Base-by-base conservation (phyloP, 768 basidiomycete genomes). In the Phanerodontia chrysosporium region DNA sequence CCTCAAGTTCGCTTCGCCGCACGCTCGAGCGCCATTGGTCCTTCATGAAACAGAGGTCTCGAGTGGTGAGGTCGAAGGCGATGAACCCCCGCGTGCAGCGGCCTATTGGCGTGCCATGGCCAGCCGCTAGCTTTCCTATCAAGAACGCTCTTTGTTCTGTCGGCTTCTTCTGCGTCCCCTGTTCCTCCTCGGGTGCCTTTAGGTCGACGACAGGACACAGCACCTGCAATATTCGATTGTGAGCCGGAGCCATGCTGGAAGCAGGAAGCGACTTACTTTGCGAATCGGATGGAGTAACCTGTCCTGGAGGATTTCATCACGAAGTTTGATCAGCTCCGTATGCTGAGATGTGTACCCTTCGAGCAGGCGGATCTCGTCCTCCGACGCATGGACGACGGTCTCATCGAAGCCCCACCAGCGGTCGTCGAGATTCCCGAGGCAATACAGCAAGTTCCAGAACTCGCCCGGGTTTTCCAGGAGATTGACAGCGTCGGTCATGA, bases 11-110 rank as follows among this genome's bases (percentile, higher is more conserved):
- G 45, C 58, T 27, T 10, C 48, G 45, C 22, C 46, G 35, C 25
- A 44, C 53, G 16, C 45, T 27, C n/a, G 58, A 39, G 18, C 59
- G 45, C 63, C 63, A 61, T 30, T 25, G 32, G 45, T 64, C 63
- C 44, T 64, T 64, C 42, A 64, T 25, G 28, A 64, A 64, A 4
- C 35, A 25, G n/a, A 62, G 36, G 24, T 45, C 18, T 22, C 45
- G 18, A 1, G 30, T 35, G n/a, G 53, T 32, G 24, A 48, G 28
- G n/a, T 58, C 54, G 30, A 56, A 62, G 8, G 58, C 58, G 25
- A 62, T 39, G 36, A 29, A 64, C 10, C 57, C 59, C 18, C 51
- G 45, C 2, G 63, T 61, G 2, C 35, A 42, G 45, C 60, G 59
- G 4, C 63, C 63, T 2, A 42, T 49, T 2, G 51, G 58, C 7